Evolutionary conservation across 2,329 filamentous ascomycete genomes (phyloP).

Genomic region (Paraconiothyrium brasiliense): DNA sequence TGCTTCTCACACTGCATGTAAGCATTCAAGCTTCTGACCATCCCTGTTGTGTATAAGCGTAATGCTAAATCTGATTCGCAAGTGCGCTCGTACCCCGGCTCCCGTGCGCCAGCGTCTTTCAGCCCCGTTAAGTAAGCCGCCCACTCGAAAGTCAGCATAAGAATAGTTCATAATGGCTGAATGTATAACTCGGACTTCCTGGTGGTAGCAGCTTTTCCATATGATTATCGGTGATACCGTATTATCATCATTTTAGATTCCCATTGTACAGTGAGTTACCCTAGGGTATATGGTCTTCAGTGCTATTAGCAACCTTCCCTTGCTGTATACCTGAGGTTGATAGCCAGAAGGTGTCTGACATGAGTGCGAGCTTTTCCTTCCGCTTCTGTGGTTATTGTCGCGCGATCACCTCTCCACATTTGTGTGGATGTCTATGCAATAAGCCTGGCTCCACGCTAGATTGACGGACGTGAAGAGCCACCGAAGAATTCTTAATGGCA

Average conservation of each 20-base stretch:
- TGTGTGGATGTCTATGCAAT: background rate
- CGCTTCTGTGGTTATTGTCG: no score
- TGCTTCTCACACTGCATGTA: conserved; percentile 19
- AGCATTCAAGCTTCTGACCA: conserved; percentile 24
- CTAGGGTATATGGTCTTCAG: no score
- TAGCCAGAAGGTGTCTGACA: no score
- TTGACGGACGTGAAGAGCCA: conserved; percentile 1
- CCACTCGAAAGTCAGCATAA: conserved; percentile 22
- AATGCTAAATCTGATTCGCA: conserved; percentile 18
- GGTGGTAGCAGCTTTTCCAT: no score
- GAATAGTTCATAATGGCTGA: conserved; percentile 15
- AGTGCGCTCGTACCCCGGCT: conserved; percentile 8
- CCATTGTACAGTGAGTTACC: no score
- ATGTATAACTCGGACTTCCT: no score
- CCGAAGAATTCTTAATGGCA: background rate
- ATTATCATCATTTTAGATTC: no score
- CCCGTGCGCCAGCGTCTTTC: conserved; percentile 1
- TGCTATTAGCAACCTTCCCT: no score
- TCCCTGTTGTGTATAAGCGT: background rate
- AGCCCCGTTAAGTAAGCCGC: conserved; percentile 18
- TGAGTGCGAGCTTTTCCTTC: no score
- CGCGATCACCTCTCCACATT: background rate
- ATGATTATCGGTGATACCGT: no score
- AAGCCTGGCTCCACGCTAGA: background rate
- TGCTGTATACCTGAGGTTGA: no score